phyloP scores from a whole-genome alignment of 495 filamentous ascomycete genomes.

The Daldinia decipiens region DNA sequence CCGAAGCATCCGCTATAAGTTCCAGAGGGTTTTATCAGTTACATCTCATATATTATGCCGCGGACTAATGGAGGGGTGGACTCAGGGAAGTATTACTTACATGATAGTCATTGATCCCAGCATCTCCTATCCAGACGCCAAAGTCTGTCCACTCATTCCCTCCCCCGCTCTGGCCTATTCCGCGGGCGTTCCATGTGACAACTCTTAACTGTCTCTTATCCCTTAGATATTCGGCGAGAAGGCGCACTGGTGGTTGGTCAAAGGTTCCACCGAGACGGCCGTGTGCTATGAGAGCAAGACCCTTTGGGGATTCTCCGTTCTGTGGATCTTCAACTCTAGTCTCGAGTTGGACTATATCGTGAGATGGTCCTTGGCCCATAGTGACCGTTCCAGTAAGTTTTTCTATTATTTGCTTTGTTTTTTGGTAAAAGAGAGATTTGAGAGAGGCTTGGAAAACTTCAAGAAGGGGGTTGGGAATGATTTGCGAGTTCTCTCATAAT shows the following conservation, averaged over 20 bases:
- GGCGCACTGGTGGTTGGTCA: conserved; percentile 38
- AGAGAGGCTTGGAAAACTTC: not conserved
- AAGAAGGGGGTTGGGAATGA: not conserved
- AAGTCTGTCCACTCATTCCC: conserved; percentile 73
- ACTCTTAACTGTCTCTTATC: conserved; percentile 61
- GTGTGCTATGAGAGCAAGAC: conserved; percentile 40
- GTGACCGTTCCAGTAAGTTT: not conserved
- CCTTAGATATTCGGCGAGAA: conserved; percentile 40
- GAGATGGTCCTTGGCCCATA: conserved; percentile 38
- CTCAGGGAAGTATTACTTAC: conserved; percentile 27
- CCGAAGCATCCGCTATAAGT: conserved; percentile 35
- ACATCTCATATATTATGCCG: not conserved
- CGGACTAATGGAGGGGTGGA: not conserved
- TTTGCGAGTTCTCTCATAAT: not conserved
- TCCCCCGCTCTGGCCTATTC: conserved; percentile 74
- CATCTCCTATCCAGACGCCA: conserved; percentile 45
- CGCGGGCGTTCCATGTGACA: conserved; percentile 77
- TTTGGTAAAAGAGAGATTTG: not conserved
- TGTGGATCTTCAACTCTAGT: conserved; percentile 41
- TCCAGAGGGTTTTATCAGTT: not conserved
- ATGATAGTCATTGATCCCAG: conserved; percentile 33
- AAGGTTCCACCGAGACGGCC: conserved; percentile 37
- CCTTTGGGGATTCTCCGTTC: conserved; percentile 21
- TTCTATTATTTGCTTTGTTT: not conserved
- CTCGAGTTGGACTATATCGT: conserved; percentile 35